Evolutionary conservation across 2,329 filamentous ascomycete genomes (phyloP).

Genomic region (Paradendryphiella salina): DNA sequence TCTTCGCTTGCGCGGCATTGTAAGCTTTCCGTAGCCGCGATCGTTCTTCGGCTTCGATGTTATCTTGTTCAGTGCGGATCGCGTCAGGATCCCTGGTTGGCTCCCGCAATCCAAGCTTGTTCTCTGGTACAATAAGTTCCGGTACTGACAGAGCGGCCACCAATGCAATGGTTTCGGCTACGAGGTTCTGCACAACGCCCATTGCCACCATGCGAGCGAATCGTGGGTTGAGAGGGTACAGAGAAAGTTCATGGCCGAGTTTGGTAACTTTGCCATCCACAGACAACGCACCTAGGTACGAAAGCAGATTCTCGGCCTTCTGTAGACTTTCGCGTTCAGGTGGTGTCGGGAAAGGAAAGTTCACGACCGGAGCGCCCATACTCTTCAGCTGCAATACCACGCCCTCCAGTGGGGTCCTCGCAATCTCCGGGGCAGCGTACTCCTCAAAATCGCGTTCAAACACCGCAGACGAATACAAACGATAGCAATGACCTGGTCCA

Average conservation of each 20-base stretch:
- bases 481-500: constrained; percentile 92
- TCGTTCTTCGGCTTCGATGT: constrained; percentile 70
- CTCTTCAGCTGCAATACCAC: constrained; percentile 91
- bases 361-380: constrained; percentile 88
- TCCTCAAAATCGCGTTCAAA: constrained; percentile 87
- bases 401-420: constrained; percentile 87
- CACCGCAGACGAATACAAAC: constrained; percentile 90
- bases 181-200: constrained; percentile 77
- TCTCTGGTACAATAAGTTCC: constrained; percentile 83
- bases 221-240: constrained; percentile 87
- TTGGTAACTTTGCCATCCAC: constrained; percentile 73
- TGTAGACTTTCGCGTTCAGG: constrained; percentile 75
- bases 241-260: constrained; percentile 77
- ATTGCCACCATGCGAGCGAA: constrained; percentile 92
- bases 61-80: constrained; percentile 65
- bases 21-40: constrained; percentile 66
- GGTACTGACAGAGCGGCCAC: constrained; percentile 87
- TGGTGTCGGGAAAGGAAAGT: constrained; percentile 94
- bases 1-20: constrained; percentile 74
- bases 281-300: constrained; percentile 80
- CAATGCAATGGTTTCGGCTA: constrained; percentile 83
- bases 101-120: constrained; percentile 68
- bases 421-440: constrained; percentile 84
- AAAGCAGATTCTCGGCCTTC: constrained; percentile 83
- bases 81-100: constrained; percentile 50